These are phyloP conservation scores for Talaromyces nanjingensis DNA, from an alignment of 495 filamentous ascomycete genomes.

Conservation along the genomic window DNA sequence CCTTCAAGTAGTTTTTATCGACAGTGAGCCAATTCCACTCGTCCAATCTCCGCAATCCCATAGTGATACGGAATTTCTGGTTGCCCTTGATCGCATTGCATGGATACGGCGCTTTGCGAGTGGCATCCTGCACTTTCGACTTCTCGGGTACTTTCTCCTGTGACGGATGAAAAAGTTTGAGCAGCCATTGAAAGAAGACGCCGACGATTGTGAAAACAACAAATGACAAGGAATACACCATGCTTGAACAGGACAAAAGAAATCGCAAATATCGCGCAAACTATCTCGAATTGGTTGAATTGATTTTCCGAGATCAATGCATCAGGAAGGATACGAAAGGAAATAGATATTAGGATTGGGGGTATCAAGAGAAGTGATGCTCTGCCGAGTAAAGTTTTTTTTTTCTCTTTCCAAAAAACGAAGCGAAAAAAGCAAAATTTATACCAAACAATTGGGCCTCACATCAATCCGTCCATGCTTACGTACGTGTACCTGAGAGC, in stretches of 20 bases:
- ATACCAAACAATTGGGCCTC: neutral
- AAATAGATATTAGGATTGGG: neutral
- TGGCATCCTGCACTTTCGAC: slow-evolving; percentile 20
- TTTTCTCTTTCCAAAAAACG: neutral
- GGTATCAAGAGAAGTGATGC: neutral
- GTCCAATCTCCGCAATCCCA: slow-evolving; percentile 49
- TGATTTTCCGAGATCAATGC: neutral
- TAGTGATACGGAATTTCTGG: slow-evolving; percentile 41
- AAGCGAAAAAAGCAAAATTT: slow-evolving; percentile 7
- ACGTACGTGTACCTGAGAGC: slow-evolving; percentile 1
- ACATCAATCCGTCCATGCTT: neutral
- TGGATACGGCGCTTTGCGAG: slow-evolving; percentile 34
- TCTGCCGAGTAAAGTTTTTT: slow-evolving; percentile 4
- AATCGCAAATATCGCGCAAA: neutral
- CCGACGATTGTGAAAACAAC: slow-evolving; percentile 6
- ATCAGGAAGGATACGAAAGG: neutral
- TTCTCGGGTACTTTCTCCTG: neutral
- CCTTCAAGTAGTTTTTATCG: slow-evolving; percentile 44
- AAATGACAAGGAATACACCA: slow-evolving; percentile 11
- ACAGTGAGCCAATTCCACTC: slow-evolving; percentile 47
- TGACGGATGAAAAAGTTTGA: neutral
- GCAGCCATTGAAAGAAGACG: slow-evolving; percentile 7
- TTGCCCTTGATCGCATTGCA: slow-evolving; percentile 39
- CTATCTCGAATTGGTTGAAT: neutral
- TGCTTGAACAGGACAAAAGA: slow-evolving; percentile 5